Percentiles rank a stretch among this genome's conserved stretches.
These are phyloP conservation scores for Magnolia sinica DNA, from an alignment of 164 flowering plant species.

Conservation along the genomic window DNA sequence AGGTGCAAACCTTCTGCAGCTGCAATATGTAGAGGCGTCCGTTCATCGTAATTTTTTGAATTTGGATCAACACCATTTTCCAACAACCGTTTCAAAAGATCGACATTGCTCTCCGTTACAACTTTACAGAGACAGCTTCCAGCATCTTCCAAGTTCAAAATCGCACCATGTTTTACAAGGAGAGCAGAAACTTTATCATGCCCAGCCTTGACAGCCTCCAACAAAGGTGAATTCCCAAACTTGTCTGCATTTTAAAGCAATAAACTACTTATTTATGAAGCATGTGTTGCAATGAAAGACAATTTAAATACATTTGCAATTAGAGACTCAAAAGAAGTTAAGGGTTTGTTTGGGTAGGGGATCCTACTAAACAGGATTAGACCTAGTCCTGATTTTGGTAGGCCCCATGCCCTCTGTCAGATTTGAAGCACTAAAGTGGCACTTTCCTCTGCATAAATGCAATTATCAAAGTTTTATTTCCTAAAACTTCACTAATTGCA, in stretches of 20 bases:
- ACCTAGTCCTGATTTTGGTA: too few species aligned
- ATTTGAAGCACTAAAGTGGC: too few species aligned
- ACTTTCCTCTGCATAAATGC: too few species aligned
- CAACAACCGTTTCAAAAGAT: conserved; percentile 43
- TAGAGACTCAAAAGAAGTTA: background rate
- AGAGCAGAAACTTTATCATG: conserved; percentile 47
- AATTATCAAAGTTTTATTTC: too few species aligned
- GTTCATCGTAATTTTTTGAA: conserved; percentile 47
- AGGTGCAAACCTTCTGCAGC: conserved; percentile 49
- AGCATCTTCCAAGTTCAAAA: conserved; percentile 36
- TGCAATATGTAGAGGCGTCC: conserved; percentile 66
- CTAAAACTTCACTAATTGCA: too few species aligned
- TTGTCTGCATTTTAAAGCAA: conserved; percentile 31
- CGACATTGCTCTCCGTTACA: conserved; percentile 38
- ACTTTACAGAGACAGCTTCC: conserved; percentile 48
- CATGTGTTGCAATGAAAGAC: background rate
- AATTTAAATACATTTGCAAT: background rate
- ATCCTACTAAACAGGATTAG: too few species aligned
- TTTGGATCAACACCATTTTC: conserved; percentile 52
- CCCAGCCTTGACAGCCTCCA: conserved; percentile 61
- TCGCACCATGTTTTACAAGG: conserved; percentile 44
- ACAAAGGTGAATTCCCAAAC: conserved; percentile 54
- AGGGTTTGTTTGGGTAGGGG: too few species aligned
- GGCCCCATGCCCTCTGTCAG: too few species aligned
- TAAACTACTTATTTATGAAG: background rate